Evolutionary conservation across 768 basidiomycete species (phyloP).

Genomic region (Collybia sordida): DNA sequence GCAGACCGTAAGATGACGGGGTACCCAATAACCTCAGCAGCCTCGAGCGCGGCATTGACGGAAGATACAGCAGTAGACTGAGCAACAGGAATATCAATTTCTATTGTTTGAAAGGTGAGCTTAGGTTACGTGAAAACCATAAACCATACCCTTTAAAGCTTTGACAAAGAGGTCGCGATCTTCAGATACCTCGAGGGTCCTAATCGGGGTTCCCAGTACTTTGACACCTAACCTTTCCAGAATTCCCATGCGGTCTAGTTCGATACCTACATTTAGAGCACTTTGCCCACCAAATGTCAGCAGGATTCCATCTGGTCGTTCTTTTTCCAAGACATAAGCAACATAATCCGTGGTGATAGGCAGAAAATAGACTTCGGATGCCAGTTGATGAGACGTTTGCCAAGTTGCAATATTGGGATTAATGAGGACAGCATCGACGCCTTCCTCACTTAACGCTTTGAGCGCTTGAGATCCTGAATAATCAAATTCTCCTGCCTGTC

Average conservation of each 20-base stretch:
- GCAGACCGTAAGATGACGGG: slow-evolving; percentile 97
- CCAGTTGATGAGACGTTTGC: slow-evolving; percentile 98
- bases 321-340: slow-evolving; percentile 97
- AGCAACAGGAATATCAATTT: slow-evolving; percentile 95
- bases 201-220: slow-evolving; percentile 93
- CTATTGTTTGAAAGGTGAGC: slow-evolving; percentile 37
- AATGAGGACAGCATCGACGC: slow-evolving; percentile 90
- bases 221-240: slow-evolving; percentile 89
- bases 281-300: slow-evolving; percentile 98
- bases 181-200: slow-evolving; percentile 94
- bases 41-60: slow-evolving; percentile 88
- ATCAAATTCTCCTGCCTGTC: slow-evolving; percentile 99
- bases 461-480: slow-evolving; percentile 99
- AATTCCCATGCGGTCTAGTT: slow-evolving; percentile 94
- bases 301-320: slow-evolving; percentile 94
- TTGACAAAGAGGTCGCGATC: slow-evolving; percentile 95
- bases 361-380: slow-evolving; percentile 95
- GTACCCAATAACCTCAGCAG: slow-evolving; percentile 91
- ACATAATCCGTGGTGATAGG: slow-evolving; percentile 97
- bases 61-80: slow-evolving; percentile 96
- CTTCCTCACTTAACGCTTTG: slow-evolving; percentile 95
- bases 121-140: background rate
- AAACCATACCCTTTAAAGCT: slow-evolving; percentile 82
- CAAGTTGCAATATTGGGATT: slow-evolving; percentile 99
- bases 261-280: slow-evolving; percentile 96